A percentile compares a stretch with the other conserved stretches of the same genome.
These are phyloP conservation scores for Mortierella sp. DNA, from an alignment of 371 early-diverging fungal genomes.

Conservation along the genomic window DNA sequence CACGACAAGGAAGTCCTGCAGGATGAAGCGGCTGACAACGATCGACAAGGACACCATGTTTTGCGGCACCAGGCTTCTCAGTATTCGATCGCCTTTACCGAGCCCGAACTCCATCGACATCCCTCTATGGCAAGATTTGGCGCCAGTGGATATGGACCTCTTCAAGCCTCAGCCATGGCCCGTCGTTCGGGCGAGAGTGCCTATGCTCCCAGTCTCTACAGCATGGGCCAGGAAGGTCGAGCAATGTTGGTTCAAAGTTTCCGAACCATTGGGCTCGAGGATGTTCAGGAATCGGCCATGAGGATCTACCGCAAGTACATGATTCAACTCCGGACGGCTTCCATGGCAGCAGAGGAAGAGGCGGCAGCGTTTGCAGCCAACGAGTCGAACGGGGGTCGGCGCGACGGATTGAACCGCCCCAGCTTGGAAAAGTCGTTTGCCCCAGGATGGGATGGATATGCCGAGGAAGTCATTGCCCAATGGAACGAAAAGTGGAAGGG, in stretches of 20 bases:
- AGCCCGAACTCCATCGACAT: conserved; percentile 18
- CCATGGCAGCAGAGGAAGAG: conserved; percentile 53
- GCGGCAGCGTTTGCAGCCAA: conserved; percentile 13
- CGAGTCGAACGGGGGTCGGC: background rate
- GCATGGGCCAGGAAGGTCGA: conserved; percentile 26
- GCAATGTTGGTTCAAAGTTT: conserved; percentile 35
- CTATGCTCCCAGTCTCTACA: conserved; percentile 37
- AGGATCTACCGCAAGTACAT: conserved; percentile 51
- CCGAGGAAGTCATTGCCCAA: conserved; percentile 43
- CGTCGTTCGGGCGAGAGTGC: conserved; percentile 48
- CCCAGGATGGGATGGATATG: conserved; percentile 52
- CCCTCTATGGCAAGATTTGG: conserved; percentile 23
- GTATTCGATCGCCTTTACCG: conserved; percentile 19
- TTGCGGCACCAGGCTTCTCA: conserved; percentile 10
- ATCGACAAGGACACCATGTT: background rate
- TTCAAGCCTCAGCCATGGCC: conserved; percentile 32
- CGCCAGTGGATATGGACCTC: conserved; percentile 25
- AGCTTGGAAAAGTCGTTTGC: conserved; percentile 32
- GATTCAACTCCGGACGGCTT: conserved; percentile 43
- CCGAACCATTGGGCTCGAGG: conserved; percentile 42
- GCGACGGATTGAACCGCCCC: background rate
- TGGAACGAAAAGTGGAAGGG: conserved; percentile 55
- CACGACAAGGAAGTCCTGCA: background rate
- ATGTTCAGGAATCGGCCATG: conserved; percentile 43
- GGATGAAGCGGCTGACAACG: background rate